These are phyloP conservation scores for Leccinum fibrillosum DNA, from an alignment of 768 basidiomycete species.

Conservation along the genomic window DNA sequence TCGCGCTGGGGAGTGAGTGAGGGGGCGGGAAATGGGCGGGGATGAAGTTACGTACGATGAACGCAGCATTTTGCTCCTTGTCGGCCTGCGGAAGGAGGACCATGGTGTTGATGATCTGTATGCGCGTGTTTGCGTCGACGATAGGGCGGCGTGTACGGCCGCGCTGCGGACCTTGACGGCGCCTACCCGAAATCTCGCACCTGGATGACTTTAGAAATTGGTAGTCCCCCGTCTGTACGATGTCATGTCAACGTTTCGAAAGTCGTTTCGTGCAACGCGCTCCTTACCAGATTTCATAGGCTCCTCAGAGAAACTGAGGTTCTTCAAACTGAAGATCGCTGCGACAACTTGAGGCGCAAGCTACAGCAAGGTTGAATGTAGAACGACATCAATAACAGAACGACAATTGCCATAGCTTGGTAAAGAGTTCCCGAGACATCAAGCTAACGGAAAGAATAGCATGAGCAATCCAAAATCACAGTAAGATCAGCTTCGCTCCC, in stretches of 20 bases:
- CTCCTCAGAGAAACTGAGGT: conserved; percentile 21
- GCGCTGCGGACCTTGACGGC: too few relatives aligned
- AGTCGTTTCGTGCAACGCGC: not conserved
- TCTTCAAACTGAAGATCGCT: conserved; percentile 43
- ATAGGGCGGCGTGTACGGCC: too few relatives aligned
- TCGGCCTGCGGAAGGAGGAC: conserved; percentile 58
- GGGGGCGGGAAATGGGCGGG: not conserved
- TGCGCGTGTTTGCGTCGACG: conserved; percentile 59
- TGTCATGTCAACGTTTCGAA: not conserved
- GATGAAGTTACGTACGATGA: conserved; percentile 55
- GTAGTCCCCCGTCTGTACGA: conserved; percentile 11
- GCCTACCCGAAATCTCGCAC: conserved; percentile 4
- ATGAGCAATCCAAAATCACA: too few relatives aligned
- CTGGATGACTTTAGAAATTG: conserved; percentile 19
- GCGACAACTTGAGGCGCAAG: conserved; percentile 43
- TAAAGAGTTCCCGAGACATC: conserved; percentile 28
- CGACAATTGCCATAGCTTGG: conserved; percentile 8
- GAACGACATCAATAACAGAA: conserved; percentile 7
- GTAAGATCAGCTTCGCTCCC: not conserved
- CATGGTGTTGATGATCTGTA: conserved; percentile 82
- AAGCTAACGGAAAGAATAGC: conserved; percentile 22
- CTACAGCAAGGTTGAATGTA: conserved; percentile 24
- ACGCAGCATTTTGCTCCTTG: conserved; percentile 48
- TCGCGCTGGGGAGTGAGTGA: conserved; percentile 50
- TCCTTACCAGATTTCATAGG: conserved; percentile 15